phyloP scores from a whole-genome alignment of 805 yeast genomes.

The Kuraishia piskuri region DNA sequence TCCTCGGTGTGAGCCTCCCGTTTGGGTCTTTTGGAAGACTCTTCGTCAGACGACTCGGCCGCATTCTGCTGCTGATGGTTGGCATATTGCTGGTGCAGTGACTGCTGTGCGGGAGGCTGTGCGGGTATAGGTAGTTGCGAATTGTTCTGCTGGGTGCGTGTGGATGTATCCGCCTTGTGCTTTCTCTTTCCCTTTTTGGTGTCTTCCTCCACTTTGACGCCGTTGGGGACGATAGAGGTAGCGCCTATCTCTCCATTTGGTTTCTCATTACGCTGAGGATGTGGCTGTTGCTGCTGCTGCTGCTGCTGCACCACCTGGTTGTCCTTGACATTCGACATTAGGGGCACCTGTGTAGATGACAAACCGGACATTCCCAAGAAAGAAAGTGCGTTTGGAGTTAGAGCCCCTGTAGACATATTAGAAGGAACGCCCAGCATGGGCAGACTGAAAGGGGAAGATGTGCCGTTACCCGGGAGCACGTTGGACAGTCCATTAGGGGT shows the following conservation, averaged over 20 bases:
- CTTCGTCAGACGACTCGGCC: not conserved
- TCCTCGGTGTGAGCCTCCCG: slow-evolving; percentile 22
- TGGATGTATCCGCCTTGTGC: too few relatives aligned
- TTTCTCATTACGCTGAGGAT: too few relatives aligned
- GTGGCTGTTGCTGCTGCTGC: slow-evolving; percentile 3
- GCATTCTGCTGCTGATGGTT: not conserved
- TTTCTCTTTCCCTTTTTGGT: too few relatives aligned
- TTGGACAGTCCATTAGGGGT: slow-evolving; percentile 38
- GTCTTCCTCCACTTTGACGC: too few relatives aligned
- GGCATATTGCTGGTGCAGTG: slow-evolving; percentile 6
- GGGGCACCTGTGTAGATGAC: not conserved
- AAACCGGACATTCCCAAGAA: slow-evolving; percentile 1
- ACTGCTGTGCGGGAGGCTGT: too few relatives aligned
- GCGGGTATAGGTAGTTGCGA: too few relatives aligned
- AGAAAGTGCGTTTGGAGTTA: slow-evolving; percentile 2
- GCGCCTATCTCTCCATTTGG: too few relatives aligned
- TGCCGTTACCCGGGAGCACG: not conserved
- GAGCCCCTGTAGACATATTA: slow-evolving; percentile 1
- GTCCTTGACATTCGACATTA: not conserved
- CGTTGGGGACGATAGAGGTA: too few relatives aligned
- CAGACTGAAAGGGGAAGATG: not conserved
- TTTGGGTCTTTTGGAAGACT: not conserved
- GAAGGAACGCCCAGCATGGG: not conserved
- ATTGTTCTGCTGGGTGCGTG: too few relatives aligned
- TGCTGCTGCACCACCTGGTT: not conserved